Percentiles rank a stretch among this genome's conserved stretches.
Conservation (phyloP, 202 grass and related monocot species). For the Zizania palustris region DNA sequence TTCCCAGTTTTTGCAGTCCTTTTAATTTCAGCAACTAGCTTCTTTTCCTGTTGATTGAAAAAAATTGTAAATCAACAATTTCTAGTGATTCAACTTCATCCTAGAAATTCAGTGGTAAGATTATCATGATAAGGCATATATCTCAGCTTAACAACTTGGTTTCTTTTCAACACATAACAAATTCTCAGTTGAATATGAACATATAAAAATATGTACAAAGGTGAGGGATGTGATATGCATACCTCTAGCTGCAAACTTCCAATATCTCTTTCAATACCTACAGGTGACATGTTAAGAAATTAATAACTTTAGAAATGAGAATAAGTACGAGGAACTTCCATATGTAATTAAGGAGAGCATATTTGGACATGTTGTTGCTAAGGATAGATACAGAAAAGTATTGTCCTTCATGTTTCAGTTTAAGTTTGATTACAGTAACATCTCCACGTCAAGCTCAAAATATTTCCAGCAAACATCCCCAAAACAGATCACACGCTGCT, state of each 20-base stretch:
- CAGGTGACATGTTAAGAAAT: constrained; percentile 35
- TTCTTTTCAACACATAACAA: not conserved
- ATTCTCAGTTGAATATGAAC: constrained; percentile 25
- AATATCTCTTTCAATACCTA: constrained; percentile 73
- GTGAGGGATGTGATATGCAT: constrained; percentile 9
- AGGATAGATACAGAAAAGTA: not conserved
- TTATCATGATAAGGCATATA: constrained; percentile 2
- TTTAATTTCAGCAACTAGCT: constrained; percentile 91
- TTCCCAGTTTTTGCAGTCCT: constrained; percentile 98
- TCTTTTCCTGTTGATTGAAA: constrained; percentile 81
- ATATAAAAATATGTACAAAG: constrained; percentile 13
- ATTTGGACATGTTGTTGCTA: not conserved
- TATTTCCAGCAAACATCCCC: constrained; percentile 22
- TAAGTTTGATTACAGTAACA: not conserved
- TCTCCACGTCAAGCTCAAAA: not conserved
- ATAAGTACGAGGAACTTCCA: not conserved
- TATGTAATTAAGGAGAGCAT: not conserved
- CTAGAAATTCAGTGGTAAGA: constrained; percentile 12
- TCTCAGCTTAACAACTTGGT: constrained; percentile 4
- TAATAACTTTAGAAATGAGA: not conserved
- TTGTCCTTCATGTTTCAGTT: constrained; percentile 12
- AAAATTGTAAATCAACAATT: constrained; percentile 6
- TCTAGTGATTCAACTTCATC: constrained; percentile 29
- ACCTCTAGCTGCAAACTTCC: constrained; percentile 69
- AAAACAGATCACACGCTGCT: not conserved